Evolutionary conservation across 2,329 filamentous ascomycete species (phyloP), one percentile per base, ranked within the genome.

Genomic region (Xylariaceae sp.): DNA sequence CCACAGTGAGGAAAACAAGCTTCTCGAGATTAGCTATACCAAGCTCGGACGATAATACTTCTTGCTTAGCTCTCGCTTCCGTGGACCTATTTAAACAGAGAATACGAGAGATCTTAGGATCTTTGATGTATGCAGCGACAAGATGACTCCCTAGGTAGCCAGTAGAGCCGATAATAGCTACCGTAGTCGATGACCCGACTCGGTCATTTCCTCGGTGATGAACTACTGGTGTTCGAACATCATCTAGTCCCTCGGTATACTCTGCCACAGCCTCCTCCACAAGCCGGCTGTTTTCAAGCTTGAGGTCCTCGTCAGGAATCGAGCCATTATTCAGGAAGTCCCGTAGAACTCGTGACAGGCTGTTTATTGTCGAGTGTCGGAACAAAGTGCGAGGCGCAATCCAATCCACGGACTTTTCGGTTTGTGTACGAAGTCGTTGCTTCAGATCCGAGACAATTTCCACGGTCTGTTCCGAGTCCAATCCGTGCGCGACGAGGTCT

Each of bases 151-250:
- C 58, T 1, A 59, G 17, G 17, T 54, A 58, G 7, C 58, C 59
- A 0, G 55, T 58, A 4, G 56, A 58, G 12, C 56, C 56, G 10
- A 60, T 36, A 1, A 58, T 2, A 3, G 53, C 56, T 17, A 59
- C 30, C 22, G 22, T 27, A 27, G 22, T 27, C 22, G 22, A 27
- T 27, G 22, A 27, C 22, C 22, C 7, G 22, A 2, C 11, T 47
- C 3, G 46, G 42, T 35, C 39, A 42, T 6, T 47, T 47, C 5
- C 14, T 11, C 11, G 38, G 11, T 5, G 14, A 11, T 32, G 42
- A 2, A 31, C 12, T 41, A 4, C 9, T 9, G 35, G 14, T 49
- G 1, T 33, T 31, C 6, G 53, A 4, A 27, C 22, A 27, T 27
- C 22, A 27, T 27, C 51, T 10, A 58, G 30, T 14, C 11, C 17